A percentile compares a stretch with the other conserved stretches of the same genome.
phyloP scores from a whole-genome alignment of 192 early-diverging fungal genomes.

The Coemansia sp. region DNA sequence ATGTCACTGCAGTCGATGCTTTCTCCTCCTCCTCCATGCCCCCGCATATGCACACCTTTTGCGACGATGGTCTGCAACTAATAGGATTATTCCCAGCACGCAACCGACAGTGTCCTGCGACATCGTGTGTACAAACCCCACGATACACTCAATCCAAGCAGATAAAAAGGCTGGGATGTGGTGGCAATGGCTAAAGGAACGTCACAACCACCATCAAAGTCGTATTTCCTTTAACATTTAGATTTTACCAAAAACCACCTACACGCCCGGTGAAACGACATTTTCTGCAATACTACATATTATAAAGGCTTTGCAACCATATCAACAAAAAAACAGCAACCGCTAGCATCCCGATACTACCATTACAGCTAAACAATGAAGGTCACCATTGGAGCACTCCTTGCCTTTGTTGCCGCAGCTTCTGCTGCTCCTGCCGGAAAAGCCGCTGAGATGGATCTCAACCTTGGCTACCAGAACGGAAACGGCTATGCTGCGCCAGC shows the following conservation, averaged over 20 bases:
- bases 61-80: neutral
- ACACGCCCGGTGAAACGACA: neutral
- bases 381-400: constrained; percentile 45
- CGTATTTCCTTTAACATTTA: constrained; percentile 14
- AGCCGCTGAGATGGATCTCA: constrained; percentile 35
- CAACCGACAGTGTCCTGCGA: neutral
- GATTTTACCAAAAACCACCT: constrained; percentile 6
- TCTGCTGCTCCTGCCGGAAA: constrained; percentile 44
- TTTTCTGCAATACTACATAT: neutral
- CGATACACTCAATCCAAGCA: neutral
- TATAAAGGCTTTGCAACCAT: neutral
- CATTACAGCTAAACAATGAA: constrained; percentile 35
- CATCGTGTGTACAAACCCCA: neutral
- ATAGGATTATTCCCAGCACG: neutral
- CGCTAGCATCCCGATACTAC: neutral
- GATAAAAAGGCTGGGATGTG: neutral
- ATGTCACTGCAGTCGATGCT: neutral
- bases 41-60: neutral
- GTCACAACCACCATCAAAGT: constrained; percentile 16
- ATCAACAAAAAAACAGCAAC: neutral
- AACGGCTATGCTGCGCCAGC: constrained; percentile 17
- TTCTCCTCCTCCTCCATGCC: no score
- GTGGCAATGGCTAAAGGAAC: constrained; percentile 8
- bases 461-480: constrained; percentile 23
- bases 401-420: constrained; percentile 36